Conservation (phyloP, 2,329 filamentous ascomycete genomes). For the Trichoderma brevicompactum region DNA sequence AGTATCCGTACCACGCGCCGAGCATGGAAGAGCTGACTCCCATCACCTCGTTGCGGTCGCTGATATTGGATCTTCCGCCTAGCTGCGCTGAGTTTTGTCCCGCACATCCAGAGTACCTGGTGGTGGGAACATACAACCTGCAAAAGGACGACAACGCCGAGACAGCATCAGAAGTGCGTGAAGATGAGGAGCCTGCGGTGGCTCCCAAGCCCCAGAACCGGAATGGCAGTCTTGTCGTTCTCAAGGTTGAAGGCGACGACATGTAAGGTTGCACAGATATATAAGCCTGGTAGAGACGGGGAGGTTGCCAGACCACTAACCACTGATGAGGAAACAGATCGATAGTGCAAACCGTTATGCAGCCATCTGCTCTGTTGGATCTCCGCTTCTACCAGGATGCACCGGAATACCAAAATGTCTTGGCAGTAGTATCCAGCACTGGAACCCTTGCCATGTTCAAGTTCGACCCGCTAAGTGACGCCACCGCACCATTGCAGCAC, state of each 20-base stretch:
- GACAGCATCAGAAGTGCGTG: neutral
- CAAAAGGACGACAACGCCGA: constrained; percentile 50
- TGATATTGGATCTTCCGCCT: constrained; percentile 68
- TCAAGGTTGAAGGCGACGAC: constrained; percentile 55
- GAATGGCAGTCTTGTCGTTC: constrained; percentile 74
- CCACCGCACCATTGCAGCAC: constrained; percentile 44
- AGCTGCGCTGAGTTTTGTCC: constrained; percentile 80
- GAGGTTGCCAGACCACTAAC: neutral
- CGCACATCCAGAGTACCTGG: constrained; percentile 63
- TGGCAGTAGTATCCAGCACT: constrained; percentile 80
- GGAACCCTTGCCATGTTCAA: constrained; percentile 69
- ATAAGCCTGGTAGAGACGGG: neutral
- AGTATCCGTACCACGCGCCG: neutral
- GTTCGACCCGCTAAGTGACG: constrained; percentile 48
- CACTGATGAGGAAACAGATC: constrained; percentile 27
- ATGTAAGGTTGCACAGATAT: constrained; percentile 55
- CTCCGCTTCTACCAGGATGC: constrained; percentile 71
- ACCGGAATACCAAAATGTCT: constrained; percentile 50
- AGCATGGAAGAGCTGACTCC: constrained; percentile 35
- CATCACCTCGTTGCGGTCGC: constrained; percentile 52
- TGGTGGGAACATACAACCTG: constrained; percentile 85
- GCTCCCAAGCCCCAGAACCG: constrained; percentile 60
- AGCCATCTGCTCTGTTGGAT: constrained; percentile 79
- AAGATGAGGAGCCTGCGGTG: neutral
- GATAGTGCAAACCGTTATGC: constrained; percentile 59